These are phyloP conservation scores for Termitomyces heimii DNA, from an alignment of 768 basidiomycete genomes.

Conservation along the genomic window DNA sequence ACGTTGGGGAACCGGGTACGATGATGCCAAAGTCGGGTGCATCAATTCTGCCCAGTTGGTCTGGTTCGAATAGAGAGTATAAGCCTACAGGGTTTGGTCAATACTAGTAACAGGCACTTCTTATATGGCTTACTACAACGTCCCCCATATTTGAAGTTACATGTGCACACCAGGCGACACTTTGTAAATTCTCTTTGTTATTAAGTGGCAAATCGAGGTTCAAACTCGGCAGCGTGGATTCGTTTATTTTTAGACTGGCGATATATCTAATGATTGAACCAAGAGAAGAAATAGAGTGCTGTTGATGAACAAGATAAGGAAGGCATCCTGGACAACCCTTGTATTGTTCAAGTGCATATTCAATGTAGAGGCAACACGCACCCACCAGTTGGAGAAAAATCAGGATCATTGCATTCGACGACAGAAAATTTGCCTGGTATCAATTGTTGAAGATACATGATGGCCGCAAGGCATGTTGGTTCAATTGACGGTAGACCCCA, in stretches of 20 bases:
- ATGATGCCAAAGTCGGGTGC: slow-evolving; percentile 44
- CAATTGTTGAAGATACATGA: slow-evolving; percentile 62
- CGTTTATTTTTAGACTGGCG: slow-evolving; percentile 36
- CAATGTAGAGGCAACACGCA: slow-evolving; percentile 17
- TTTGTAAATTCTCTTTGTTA: slow-evolving; percentile 43
- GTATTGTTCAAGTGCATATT: neutral
- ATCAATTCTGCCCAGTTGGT: slow-evolving; percentile 60
- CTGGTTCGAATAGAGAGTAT: slow-evolving; percentile 55
- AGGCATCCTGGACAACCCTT: slow-evolving; percentile 49
- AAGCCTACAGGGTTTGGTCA: slow-evolving; percentile 35
- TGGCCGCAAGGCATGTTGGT: slow-evolving; percentile 55
- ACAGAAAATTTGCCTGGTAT: slow-evolving; percentile 66
- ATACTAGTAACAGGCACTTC: too few species aligned
- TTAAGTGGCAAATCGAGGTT: slow-evolving; percentile 47
- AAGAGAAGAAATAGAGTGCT: slow-evolving; percentile 43
- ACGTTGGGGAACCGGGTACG: slow-evolving; percentile 62
- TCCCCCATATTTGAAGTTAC: slow-evolving; percentile 62
- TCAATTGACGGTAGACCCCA: slow-evolving; percentile 67
- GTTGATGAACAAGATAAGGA: slow-evolving; percentile 62
- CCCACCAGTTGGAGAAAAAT: slow-evolving; percentile 69
- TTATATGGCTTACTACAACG: slow-evolving; percentile 51
- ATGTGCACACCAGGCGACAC: slow-evolving; percentile 60
- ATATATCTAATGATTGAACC: slow-evolving; percentile 64
- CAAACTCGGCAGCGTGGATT: slow-evolving; percentile 18
- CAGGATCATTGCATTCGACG: slow-evolving; percentile 59